Base-by-base conservation (phyloP, 257 asterid species). In the Paraleonurus japonicus region DNA sequence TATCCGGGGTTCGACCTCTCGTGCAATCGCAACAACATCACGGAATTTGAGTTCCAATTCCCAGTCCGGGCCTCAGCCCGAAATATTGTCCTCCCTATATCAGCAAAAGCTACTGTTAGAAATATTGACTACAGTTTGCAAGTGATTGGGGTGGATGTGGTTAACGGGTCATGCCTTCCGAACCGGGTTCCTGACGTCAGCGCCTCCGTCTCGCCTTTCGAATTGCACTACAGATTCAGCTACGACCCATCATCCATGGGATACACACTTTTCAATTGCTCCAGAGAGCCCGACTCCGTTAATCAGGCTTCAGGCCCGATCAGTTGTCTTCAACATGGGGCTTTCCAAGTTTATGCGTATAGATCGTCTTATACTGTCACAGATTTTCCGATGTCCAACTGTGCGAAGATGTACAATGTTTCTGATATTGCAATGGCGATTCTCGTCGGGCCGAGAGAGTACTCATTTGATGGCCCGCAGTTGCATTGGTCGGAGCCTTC, bases 221-320 rank as follows among this genome's bases (percentile, higher is more conserved):
- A 75, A 54, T 15, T 76, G 41, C 37, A 28, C 22, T 11, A 41
- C 27, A 69, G 54, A 24, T 16, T 7, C 53, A 64, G 45, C 48
- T 59, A 20, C 66, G 20, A 7, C n/a, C 13, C 0, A 3, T 5
- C 61, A 23, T 13, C 43, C 27, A n/a, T 3, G 4, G 86, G 82
- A 12, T 82, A 16, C 81, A 81, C 86, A 5, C 83, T 89, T 5
- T 89, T 87, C 81, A 87, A 87, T 51, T 89, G 96, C 60, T 82
- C 92, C 7, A 53, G 80, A 1, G 26, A 22, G 33, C 74, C 62
- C 37, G 55, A 16, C 0, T 67, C 20, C 1, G 0, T 7, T 2
- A 0, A 0, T 0, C 17, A 12, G 63, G 13, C 45, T 30, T 60
- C 75, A 3, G 32, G 51, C 67, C 76, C 71, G 7, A 61, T 87